A percentile compares a stretch with the other conserved stretches of the same genome.
These are phyloP conservation scores for Epichloe sylvatica DNA, from an alignment of 2,329 filamentous ascomycete genomes.

Conservation along the genomic window DNA sequence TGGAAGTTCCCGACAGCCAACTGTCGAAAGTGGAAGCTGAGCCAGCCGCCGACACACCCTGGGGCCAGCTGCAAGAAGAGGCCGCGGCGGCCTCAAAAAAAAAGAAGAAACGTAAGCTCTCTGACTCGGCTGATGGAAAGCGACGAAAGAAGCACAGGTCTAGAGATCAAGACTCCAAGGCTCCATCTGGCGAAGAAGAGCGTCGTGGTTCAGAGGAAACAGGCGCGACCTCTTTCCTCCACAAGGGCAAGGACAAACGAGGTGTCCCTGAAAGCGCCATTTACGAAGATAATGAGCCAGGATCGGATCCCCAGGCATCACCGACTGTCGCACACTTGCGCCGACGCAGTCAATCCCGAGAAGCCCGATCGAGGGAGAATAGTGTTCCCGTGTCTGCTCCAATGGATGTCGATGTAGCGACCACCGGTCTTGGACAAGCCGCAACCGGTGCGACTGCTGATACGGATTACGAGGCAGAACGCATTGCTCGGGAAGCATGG, in stretches of 20 bases:
- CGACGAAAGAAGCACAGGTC: conserved; percentile 21
- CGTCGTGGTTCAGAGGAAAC: background rate
- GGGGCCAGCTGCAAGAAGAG: conserved; percentile 7
- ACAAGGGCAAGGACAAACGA: conserved; percentile 2
- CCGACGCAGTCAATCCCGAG: conserved; percentile 13
- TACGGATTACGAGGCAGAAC: conserved; percentile 15
- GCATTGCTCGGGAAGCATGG: conserved; percentile 22
- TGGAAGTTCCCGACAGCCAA: conserved; percentile 6
- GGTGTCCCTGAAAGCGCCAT: conserved; percentile 7
- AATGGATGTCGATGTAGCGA: conserved; percentile 13
- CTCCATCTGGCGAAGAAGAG: conserved; percentile 5
- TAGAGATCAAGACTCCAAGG: conserved; percentile 10
- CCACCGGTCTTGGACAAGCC: background rate
- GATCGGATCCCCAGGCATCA: conserved; percentile 13
- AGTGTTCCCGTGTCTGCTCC: conserved; percentile 10
- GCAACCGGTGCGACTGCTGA: background rate
- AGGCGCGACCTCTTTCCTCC: conserved; percentile 6
- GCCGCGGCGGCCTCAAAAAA: conserved; percentile 9
- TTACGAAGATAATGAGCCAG: conserved; percentile 10
- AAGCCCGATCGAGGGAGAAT: conserved; percentile 16
- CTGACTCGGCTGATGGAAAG: conserved; percentile 17
- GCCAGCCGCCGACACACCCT: conserved; percentile 1
- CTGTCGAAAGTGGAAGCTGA: background rate
- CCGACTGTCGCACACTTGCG: conserved; percentile 16
- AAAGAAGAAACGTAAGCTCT: conserved; percentile 22